These are phyloP conservation scores for Pseudozyma flocculosa DNA, from an alignment of 1,284 basidiomycete species.

Conservation along the genomic window DNA sequence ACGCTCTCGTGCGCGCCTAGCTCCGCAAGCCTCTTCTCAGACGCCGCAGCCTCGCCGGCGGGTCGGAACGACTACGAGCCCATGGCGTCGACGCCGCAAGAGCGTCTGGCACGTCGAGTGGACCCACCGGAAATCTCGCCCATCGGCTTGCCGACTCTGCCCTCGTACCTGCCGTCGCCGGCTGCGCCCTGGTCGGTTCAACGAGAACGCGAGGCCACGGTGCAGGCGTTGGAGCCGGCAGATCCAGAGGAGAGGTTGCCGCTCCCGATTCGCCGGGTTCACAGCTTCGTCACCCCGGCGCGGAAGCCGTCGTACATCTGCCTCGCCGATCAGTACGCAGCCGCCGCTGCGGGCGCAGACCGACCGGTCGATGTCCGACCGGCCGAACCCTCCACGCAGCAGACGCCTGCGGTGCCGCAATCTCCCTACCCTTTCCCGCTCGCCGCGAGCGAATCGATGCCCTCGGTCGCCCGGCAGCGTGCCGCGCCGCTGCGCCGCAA, in stretches of 20 bases:
- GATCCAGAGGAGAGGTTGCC: not conserved
- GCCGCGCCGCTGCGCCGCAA: constrained; percentile 26
- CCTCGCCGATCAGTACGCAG: constrained; percentile 18
- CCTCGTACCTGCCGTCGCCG: not conserved
- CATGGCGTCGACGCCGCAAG: not conserved
- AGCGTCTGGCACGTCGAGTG: not conserved
- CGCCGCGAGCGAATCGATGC: constrained; percentile 2
- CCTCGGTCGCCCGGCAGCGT: constrained; percentile 15
- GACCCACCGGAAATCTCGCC: not conserved
- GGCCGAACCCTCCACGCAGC: constrained; percentile 7
- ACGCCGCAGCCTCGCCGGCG: not conserved
- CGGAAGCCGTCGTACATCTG: constrained; percentile 39
- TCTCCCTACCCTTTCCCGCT: constrained; percentile 54
- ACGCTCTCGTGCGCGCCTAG: not conserved
- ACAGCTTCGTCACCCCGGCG: constrained; percentile 44
- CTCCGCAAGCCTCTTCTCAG: not conserved
- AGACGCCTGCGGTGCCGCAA: constrained; percentile 31
- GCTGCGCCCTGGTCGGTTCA: not conserved
- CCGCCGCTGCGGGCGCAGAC: too few species aligned
- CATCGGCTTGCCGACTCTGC: not conserved
- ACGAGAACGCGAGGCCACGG: too few species aligned
- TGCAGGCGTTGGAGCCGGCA: too few species aligned
- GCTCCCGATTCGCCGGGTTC: constrained; percentile 9
- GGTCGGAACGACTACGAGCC: not conserved
- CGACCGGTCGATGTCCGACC: too few species aligned